Base-by-base conservation (phyloP, 441 rosid species). In the Capsella rubella region DNA sequence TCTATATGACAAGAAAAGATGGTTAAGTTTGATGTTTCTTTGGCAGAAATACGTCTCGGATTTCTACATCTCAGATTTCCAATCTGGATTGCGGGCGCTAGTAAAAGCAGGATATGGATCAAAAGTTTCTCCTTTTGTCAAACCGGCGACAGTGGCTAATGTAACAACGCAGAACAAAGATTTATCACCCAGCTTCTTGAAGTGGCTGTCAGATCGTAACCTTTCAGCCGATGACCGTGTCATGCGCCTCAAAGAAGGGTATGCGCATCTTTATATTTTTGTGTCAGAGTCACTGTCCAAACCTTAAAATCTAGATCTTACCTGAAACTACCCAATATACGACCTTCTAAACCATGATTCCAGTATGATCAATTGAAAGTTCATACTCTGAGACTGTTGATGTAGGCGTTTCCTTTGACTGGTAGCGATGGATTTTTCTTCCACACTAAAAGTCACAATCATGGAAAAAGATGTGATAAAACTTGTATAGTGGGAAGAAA, bases 161-260 rank as follows among this genome's bases (percentile, higher is more conserved):
- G 85, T 88, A 45, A 89, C 85, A 34, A 79, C 82, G 76, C 85
- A 83, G 67, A 95, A 87, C 71, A 85, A 71, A 72, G 90, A 89
- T 50, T 76, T 84, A 53, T 90, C 91, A 69, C 93, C 98, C 10
- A 80, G 80, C 81, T 89, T 95, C 80, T 34, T 87, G n/a, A 81
- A 81, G 66, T 92, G 99, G 99, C 81, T 95, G 4, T 82, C 95
- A 29, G 98, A 88, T 49, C 97, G 86, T 62, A 87, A 79, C 79
- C 92, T 95, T 57, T 85, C 95, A 8, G 83, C 82, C 39, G 97
- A 89, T 80, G 88, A 89, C 75, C 81, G 90, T 13, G 74, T 83
- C 74, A 89, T 95, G 98, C 88, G 96, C 49, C 97, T 95, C 59
- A 92, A 88, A 80, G 99, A 95, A 87, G 98, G 99, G 99, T 95